Conservation (phyloP, 306 rosid genomes). For the Canavalia ensiformis region DNA sequence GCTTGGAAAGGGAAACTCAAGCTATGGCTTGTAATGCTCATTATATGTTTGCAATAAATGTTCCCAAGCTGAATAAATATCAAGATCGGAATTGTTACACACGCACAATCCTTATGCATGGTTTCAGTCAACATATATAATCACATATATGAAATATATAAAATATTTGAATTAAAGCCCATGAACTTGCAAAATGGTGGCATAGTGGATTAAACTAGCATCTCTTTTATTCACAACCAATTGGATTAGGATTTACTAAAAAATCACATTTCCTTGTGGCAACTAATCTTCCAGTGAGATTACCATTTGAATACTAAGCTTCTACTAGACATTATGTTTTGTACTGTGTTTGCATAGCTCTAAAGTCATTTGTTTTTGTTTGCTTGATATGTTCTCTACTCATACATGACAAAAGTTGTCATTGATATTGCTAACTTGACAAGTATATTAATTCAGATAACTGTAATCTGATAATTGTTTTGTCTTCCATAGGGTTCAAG, state of each 20-base stretch:
- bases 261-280: constrained; percentile 29
- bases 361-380: constrained; percentile 34
- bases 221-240: constrained; percentile 29
- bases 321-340: constrained; percentile 11
- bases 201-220: constrained; percentile 5
- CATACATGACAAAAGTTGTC: constrained; percentile 24
- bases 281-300: constrained; percentile 22
- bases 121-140: background rate
- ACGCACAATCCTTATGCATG: constrained; percentile 13
- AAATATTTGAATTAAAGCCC: constrained; percentile 24
- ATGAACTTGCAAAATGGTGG: constrained; percentile 23
- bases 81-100: constrained; percentile 38
- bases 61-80: constrained; percentile 40
- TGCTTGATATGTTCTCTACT: constrained; percentile 30
- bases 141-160: background rate
- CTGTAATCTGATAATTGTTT: constrained; percentile 47
- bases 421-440: constrained; percentile 27
- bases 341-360: constrained; percentile 7
- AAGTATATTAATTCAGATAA: constrained; percentile 31
- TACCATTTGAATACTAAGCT: constrained; percentile 11
- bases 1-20: constrained; percentile 43
- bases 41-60: constrained; percentile 46
- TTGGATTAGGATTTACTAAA: constrained; percentile 21
- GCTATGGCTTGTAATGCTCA: constrained; percentile 45
- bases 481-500: constrained; percentile 77